Evolutionary conservation across 108 stramenopile genomes (phyloP).

Genomic region (Conticribra weissflogii): DNA sequence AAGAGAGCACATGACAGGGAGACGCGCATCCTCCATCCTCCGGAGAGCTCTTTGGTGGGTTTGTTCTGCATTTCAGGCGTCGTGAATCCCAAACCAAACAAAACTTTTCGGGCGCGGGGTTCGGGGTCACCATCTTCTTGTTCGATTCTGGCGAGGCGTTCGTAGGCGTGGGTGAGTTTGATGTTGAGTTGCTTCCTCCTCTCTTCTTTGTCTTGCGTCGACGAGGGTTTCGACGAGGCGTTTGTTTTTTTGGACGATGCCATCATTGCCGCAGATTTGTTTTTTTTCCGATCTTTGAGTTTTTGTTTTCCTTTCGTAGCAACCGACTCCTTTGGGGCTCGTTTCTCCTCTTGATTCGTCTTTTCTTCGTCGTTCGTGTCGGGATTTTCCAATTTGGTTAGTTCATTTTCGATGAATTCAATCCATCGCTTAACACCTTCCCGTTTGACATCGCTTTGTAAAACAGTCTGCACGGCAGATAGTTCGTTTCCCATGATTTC

Average conservation of each 20-base stretch:
- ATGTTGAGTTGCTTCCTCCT: conserved; percentile 42
- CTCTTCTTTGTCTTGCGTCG: conserved; percentile 40
- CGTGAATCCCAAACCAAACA: conserved; percentile 84
- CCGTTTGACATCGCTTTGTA: conserved; percentile 71
- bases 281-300: conserved; percentile 51
- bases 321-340: conserved; percentile 3
- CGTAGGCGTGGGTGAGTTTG: conserved; percentile 56
- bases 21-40: conserved; percentile 98
- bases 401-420: conserved; percentile 52
- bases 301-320: conserved; percentile 47
- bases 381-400: conserved; percentile 59
- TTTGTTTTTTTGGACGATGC: conserved; percentile 19
- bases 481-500: conserved; percentile 76
- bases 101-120: conserved; percentile 67
- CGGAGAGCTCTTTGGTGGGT: conserved; percentile 78
- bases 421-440: conserved; percentile 71
- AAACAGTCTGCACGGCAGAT: conserved; percentile 64
- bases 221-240: conserved; percentile 8
- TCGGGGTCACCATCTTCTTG: conserved; percentile 68
- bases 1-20: conserved; percentile 91
- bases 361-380: conserved; percentile 10
- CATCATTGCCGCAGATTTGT: conserved; percentile 15
- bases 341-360: not conserved
- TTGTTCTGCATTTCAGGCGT: conserved; percentile 81
- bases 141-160: conserved; percentile 64